phyloP scores from a whole-genome alignment of 225 moss, liverwort and hornwort species.

The Anthoceros angustus region DNA sequence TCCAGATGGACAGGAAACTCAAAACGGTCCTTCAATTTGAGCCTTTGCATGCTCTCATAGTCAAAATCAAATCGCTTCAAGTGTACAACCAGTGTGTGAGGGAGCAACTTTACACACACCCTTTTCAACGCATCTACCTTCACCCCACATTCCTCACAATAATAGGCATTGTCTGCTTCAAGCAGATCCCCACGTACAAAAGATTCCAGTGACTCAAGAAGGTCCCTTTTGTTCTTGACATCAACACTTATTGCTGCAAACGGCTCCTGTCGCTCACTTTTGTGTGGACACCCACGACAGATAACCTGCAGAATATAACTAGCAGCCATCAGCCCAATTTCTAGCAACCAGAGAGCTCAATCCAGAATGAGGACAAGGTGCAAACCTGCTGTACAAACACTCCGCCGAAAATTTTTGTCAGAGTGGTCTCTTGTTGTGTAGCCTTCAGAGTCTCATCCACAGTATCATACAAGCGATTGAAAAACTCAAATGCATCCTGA shows the following conservation, averaged over 20 bases:
- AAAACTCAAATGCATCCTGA: not conserved
- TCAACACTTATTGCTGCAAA: not conserved
- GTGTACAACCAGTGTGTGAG: not conserved
- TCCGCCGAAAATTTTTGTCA: not conserved
- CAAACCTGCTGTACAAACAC: not conserved
- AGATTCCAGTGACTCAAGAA: not conserved
- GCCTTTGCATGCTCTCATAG: not conserved
- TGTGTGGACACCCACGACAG: not conserved
- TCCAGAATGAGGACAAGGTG: not conserved
- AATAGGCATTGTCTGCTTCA: not conserved
- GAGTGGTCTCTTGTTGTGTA: not conserved
- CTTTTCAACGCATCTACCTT: not conserved
- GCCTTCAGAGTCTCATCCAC: not conserved
- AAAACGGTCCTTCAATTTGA: not conserved
- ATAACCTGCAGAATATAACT: not conserved
- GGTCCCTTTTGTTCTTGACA: not conserved
- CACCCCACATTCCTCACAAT: not conserved
- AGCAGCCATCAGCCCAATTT: not conserved
- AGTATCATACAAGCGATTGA: not conserved
- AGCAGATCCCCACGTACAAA: conserved; percentile 1
- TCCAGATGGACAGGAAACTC: not conserved
- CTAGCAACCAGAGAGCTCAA: not conserved
- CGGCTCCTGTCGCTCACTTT: not conserved
- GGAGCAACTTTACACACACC: not conserved
- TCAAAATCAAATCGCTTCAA: not conserved